Percentiles rank a stretch among this genome's conserved stretches.
Conservation (phyloP, 129 eudicot species). For the Artemisia tridentata region DNA sequence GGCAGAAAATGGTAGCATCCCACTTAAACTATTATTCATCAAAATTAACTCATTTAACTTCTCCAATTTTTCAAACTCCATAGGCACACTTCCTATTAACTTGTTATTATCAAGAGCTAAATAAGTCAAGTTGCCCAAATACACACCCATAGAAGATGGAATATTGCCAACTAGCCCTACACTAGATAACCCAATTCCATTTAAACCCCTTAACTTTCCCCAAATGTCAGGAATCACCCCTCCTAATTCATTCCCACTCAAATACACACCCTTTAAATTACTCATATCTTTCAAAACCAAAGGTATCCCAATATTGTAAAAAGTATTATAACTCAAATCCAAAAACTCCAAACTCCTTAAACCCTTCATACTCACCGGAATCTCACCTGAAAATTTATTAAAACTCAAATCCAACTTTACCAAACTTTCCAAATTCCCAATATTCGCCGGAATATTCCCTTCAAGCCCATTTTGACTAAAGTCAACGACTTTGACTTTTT, state of each 20-base stretch:
- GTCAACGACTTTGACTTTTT: conserved; percentile 60
- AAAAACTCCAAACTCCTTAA: conserved; percentile 57
- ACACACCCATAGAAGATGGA: conserved; percentile 69
- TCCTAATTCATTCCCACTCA: conserved; percentile 76
- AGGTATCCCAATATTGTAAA: conserved; percentile 55
- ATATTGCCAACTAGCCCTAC: conserved; percentile 62
- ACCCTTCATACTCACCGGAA: conserved; percentile 49
- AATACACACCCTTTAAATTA: conserved; percentile 48
- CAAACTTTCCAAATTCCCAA: conserved; percentile 39
- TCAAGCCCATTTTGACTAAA: conserved; percentile 49
- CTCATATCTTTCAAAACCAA: conserved; percentile 49
- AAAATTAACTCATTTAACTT: conserved; percentile 55
- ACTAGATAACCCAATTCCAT: conserved; percentile 56
- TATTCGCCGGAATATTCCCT: conserved; percentile 47
- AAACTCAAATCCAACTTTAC: conserved; percentile 65
- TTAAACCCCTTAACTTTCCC: conserved; percentile 59
- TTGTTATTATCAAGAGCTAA: conserved; percentile 64
- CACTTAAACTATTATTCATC: conserved; percentile 67
- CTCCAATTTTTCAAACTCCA: conserved; percentile 54
- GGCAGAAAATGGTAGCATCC: conserved; percentile 59
- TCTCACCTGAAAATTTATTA: conserved; percentile 49
- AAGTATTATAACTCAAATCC: conserved; percentile 58
- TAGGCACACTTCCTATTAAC: conserved; percentile 61
- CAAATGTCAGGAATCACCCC: conserved; percentile 84
- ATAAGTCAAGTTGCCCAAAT: conserved; percentile 46